Conservation (phyloP, 202 grass and related monocot species). For the Setaria italica region DNA sequence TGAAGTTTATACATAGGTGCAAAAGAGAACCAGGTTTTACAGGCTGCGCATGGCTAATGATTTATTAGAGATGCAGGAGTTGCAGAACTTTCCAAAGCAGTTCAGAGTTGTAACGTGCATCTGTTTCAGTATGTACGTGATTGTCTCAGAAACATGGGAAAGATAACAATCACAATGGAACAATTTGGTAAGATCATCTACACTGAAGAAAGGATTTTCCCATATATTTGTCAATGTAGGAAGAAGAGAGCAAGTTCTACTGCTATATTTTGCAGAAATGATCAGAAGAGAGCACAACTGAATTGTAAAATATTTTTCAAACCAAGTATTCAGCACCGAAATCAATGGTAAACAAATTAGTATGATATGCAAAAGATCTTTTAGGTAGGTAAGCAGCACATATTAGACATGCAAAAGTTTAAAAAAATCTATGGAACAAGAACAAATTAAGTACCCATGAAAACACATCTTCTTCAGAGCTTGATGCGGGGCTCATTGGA, state of each 20-base stretch:
- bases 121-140: constrained; percentile 16
- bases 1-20: not conserved
- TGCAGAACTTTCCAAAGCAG: not conserved
- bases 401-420: constrained; percentile 2
- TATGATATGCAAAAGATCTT: not conserved
- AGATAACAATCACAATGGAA: not conserved
- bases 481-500: constrained; percentile 81
- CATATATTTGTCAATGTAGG: not conserved
- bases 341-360: constrained; percentile 6
- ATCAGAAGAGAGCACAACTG: not conserved
- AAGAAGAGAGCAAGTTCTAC: constrained; percentile 19
- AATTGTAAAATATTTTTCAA: constrained; percentile 15
- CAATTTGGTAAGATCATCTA: constrained; percentile 18
- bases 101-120: not conserved
- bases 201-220: not conserved
- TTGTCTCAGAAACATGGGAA: not conserved
- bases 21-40: not conserved
- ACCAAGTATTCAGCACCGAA: constrained; percentile 24
- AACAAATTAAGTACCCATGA: constrained; percentile 82
- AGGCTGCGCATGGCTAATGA: not conserved
- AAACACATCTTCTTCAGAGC: constrained; percentile 82
- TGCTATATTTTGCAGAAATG: not conserved
- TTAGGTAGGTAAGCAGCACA: constrained; percentile 30
- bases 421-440: constrained; percentile 7
- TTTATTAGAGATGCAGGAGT: constrained; percentile 6